A percentile compares a stretch with the other conserved stretches of the same genome.
phyloP scores from a whole-genome alignment of 495 filamentous ascomycete species.

The Aspergillus wentii region DNA sequence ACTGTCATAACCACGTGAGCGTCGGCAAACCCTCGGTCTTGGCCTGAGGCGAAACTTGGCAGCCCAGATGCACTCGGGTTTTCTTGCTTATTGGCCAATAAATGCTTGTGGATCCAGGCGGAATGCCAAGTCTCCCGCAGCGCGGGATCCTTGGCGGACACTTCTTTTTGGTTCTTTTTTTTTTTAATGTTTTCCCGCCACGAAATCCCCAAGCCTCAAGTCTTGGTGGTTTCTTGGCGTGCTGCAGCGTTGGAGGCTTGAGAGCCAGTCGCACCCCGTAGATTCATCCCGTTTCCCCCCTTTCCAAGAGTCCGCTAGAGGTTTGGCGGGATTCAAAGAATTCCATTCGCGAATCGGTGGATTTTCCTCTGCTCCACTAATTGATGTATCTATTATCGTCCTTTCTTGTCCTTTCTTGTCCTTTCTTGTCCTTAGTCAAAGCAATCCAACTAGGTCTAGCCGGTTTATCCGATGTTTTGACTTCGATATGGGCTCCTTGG shows the following conservation, averaged over 20 bases:
- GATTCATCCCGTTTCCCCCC: too few species aligned
- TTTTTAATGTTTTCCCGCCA: constrained; percentile 13
- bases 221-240: constrained; percentile 24
- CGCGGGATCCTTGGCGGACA: constrained; percentile 30
- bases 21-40: constrained; percentile 18
- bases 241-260: constrained; percentile 15
- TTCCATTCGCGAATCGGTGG: too few species aligned
- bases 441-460: too few species aligned
- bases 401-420: too few species aligned
- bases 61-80: not conserved
- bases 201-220: constrained; percentile 14
- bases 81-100: constrained; percentile 12
- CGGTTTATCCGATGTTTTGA: constrained; percentile 11
- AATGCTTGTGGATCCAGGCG: constrained; percentile 13
- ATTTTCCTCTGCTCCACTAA: too few species aligned
- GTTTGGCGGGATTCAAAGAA: too few species aligned
- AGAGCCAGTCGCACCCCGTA: constrained; percentile 12
- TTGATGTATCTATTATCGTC: too few species aligned
- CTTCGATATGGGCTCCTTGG: constrained; percentile 9
- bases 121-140: constrained; percentile 21
- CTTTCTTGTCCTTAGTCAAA: too few species aligned
- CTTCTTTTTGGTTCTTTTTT: constrained; percentile 9
- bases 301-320: too few species aligned
- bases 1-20: constrained; percentile 10
- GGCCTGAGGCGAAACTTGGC: not conserved